These are phyloP conservation scores for Venturia oleaginea DNA, from an alignment of 2,329 filamentous ascomycete genomes.

Conservation along the genomic window DNA sequence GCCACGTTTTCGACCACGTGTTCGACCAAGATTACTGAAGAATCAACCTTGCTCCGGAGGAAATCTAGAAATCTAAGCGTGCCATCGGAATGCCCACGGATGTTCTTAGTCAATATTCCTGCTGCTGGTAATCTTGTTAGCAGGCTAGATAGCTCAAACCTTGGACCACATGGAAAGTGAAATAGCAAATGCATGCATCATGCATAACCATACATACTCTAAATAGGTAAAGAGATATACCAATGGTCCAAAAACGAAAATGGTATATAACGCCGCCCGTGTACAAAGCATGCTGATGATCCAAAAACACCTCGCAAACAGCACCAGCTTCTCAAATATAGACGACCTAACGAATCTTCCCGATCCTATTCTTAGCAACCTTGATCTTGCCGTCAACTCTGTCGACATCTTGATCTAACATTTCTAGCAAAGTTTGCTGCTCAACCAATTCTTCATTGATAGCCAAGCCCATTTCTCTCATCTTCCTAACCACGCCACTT, in stretches of 20 bases:
- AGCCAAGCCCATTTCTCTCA: conserved; percentile 15
- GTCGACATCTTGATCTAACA: conserved; percentile 15
- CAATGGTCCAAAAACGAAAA: not conserved
- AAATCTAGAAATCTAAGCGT: too few relatives aligned
- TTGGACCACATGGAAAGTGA: too few relatives aligned
- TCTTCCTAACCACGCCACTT: conserved; percentile 58
- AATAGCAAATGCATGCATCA: too few relatives aligned
- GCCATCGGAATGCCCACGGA: too few relatives aligned
- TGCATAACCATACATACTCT: not conserved
- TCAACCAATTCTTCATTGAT: conserved; percentile 15
- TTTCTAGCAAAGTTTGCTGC: conserved; percentile 12
- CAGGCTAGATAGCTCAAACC: too few relatives aligned
- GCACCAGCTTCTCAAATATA: not conserved
- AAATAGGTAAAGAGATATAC: not conserved
- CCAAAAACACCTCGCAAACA: not conserved
- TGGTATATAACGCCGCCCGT: not conserved
- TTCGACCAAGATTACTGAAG: too few relatives aligned
- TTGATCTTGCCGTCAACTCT: conserved; percentile 56
- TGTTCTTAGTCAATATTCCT: too few relatives aligned
- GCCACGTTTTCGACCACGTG: too few relatives aligned
- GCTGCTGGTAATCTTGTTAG: too few relatives aligned
- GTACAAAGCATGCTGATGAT: not conserved
- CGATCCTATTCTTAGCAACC: conserved; percentile 63
- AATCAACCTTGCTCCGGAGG: too few relatives aligned
- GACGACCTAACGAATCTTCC: conserved; percentile 44